Evolutionary conservation across 2,329 filamentous ascomycete genomes (phyloP), one percentile per base, ranked within the genome.

Genomic region (Apiospora sp.): DNA sequence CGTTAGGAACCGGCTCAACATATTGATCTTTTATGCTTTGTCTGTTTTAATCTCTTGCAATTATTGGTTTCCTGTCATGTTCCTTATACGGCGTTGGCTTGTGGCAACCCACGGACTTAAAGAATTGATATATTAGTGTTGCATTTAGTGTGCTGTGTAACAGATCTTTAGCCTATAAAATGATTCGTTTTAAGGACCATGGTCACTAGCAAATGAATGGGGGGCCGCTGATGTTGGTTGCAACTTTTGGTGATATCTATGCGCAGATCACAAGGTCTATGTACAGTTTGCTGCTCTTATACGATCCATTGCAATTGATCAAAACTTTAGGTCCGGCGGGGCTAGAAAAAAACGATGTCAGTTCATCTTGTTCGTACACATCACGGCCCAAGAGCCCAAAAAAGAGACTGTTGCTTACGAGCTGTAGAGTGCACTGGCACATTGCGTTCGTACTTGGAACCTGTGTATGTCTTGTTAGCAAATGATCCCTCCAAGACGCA

Each of bases 401-500:
- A 19, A n/a, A 34, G 46, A 37, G 34, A 27, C 19, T 34, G 68
- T 19, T 27, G 90, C 94, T 88, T 86, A 98, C 96, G 92, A 75
- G 94, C 92, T 73, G 97, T 86, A 77, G 92, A 91, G 46, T 92
- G 95, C 72, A 90, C 89, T 46, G 94, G 94, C 71, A 98, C 83
- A 84, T 99, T 99, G 82, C 96, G 90, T 86, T 98, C 96, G 84
- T 93, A 98, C 88, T 98, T 98, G 76, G 94, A 98, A 77, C 95
- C 94, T 97, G 77, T 67, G 49, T 46, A 22, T 37, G 41, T 70
- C 51, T 10, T 34, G 41, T 72, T 24, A 72, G 74, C 41, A 48
- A 27, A 61, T 30, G 30, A 37, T 61, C 37, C 10, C 30, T n/a
- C 54, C 19, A 37, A 12, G 30, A 30, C 34, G 19, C 16, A 4